phyloP scores from a whole-genome alignment of 345 rosid genomes.

The Raphanus raphanistrum region DNA sequence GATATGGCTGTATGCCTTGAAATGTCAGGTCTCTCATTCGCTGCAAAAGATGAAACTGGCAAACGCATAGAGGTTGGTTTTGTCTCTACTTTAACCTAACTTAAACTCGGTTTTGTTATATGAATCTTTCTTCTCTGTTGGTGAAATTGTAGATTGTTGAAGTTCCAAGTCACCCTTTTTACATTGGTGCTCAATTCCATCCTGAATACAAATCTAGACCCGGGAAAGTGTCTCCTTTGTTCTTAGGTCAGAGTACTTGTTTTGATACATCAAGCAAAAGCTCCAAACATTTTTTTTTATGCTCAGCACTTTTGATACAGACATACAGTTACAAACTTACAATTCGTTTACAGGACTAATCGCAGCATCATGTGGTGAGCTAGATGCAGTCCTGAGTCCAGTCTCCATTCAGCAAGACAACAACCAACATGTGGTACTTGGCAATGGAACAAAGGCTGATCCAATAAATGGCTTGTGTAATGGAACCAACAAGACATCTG shows the following conservation, averaged over 20 bases:
- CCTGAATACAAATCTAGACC: slow-evolving; percentile 96
- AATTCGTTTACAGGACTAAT: slow-evolving; percentile 58
- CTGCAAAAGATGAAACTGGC: slow-evolving; percentile 86
- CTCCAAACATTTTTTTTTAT: background rate
- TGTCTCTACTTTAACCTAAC: background rate
- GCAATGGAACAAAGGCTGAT: slow-evolving; percentile 12
- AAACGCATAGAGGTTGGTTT: slow-evolving; percentile 79
- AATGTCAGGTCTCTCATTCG: slow-evolving; percentile 74
- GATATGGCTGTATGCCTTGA: slow-evolving; percentile 67
- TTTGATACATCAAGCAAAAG: background rate
- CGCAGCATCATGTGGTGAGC: slow-evolving; percentile 70
- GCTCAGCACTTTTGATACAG: background rate
- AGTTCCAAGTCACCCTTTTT: slow-evolving; percentile 65
- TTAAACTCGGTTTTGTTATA: background rate
- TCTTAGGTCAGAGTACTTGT: slow-evolving; percentile 57
- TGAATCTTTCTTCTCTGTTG: background rate
- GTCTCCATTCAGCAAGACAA: slow-evolving; percentile 20
- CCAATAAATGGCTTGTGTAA: slow-evolving; percentile 34
- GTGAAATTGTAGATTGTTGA: slow-evolving; percentile 57
- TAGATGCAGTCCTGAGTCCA: slow-evolving; percentile 50
- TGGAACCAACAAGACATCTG: slow-evolving; percentile 49
- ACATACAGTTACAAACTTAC: background rate
- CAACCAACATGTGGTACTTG: slow-evolving; percentile 8
- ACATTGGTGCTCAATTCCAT: slow-evolving; percentile 80
- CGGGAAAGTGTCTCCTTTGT: slow-evolving; percentile 79